Evolutionary conservation across 140 eudicot species (phyloP).

Genomic region (Stevia rebaudiana): DNA sequence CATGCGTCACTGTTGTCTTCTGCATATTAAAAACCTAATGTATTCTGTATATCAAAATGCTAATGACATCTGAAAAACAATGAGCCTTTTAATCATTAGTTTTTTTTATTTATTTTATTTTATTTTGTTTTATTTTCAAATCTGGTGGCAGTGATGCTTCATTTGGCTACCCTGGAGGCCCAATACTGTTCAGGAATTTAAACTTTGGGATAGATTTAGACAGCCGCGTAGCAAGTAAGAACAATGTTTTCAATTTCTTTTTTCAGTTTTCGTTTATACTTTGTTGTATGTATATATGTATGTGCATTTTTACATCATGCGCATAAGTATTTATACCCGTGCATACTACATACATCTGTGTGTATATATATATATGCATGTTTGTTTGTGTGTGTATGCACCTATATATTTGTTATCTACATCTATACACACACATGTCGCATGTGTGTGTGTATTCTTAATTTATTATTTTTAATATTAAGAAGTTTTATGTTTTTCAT

Average conservation of each 20-base stretch:
- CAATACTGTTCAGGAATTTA: slow-evolving; percentile 74
- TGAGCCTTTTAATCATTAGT: slow-evolving; percentile 5
- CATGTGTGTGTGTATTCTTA: slow-evolving; percentile 2
- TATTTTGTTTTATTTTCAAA: no score
- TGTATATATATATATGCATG: background rate
- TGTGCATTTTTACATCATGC: background rate
- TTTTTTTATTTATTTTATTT: no score
- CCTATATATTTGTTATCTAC: background rate
- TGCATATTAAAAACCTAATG: background rate
- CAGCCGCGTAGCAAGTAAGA: slow-evolving; percentile 97
- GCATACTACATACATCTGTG: background rate
- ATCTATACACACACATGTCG: background rate
- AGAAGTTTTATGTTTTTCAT: background rate
- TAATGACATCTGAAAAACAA: background rate
- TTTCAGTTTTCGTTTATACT: background rate
- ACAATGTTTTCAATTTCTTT: background rate
- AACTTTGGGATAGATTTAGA: slow-evolving; percentile 96
- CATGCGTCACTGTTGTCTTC: background rate
- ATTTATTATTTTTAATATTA: background rate
- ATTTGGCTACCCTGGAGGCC: slow-evolving; percentile 98
- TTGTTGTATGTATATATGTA: background rate
- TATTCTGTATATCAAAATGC: background rate
- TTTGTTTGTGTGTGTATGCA: background rate
- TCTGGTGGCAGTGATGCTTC: slow-evolving; percentile 83
- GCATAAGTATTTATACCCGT: background rate